phyloP scores from a whole-genome alignment of 257 asterid genomes.

The Leptodermis oblonga region DNA sequence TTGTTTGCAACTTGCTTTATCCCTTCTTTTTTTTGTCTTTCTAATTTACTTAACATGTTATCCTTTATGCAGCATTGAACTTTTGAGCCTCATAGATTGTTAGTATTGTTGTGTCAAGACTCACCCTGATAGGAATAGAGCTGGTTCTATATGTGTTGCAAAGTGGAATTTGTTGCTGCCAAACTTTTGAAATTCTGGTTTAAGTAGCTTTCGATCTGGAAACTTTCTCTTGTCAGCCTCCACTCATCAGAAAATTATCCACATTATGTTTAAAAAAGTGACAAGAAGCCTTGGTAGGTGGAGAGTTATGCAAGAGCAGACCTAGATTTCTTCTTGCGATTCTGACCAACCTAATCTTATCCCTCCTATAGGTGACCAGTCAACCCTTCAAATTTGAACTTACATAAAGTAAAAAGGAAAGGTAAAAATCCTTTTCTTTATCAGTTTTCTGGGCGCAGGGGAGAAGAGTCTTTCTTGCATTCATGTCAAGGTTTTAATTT shows the following conservation, averaged over 20 bases:
- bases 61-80: background rate
- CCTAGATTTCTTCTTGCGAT: too few species aligned
- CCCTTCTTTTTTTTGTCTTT: background rate
- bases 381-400: too few species aligned
- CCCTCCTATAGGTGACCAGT: too few species aligned
- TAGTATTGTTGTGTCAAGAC: background rate
- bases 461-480: too few species aligned
- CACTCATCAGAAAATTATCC: background rate
- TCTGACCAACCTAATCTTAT: too few species aligned
- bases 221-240: background rate
- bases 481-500: too few species aligned
- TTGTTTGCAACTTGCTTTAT: background rate
- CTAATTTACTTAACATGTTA: background rate
- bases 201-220: background rate
- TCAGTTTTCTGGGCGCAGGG: too few species aligned
- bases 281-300: background rate
- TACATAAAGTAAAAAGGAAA: too few species aligned
- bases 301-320: too few species aligned
- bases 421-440: too few species aligned
- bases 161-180: background rate
- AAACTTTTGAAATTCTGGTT: background rate
- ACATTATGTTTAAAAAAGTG: background rate
- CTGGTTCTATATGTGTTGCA: background rate
- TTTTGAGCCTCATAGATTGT: background rate
- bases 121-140: background rate